phyloP scores from a whole-genome alignment of 352 stramenopile species.

The Pythium phragmiticola region DNA sequence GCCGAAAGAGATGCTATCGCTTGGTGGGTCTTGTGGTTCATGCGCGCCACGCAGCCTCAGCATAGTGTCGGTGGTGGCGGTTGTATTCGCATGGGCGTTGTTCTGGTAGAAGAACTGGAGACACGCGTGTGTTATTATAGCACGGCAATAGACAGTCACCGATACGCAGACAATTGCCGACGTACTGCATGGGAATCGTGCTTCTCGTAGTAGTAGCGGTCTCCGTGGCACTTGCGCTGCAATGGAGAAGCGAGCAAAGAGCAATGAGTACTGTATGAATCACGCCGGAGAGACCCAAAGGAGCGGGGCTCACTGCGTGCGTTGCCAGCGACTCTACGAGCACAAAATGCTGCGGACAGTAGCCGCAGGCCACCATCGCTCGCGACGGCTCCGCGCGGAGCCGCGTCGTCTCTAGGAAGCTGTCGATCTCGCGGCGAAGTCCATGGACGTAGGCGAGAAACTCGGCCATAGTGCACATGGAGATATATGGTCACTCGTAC shows the following conservation, averaged over 20 bases:
- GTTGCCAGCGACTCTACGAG: conserved; percentile 9
- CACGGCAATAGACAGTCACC: neutral
- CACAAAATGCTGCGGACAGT: conserved; percentile 17
- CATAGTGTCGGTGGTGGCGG: no score
- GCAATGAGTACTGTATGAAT: neutral
- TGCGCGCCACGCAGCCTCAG: no score
- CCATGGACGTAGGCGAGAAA: conserved; percentile 15
- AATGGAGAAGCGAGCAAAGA: neutral
- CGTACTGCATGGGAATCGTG: conserved; percentile 4
- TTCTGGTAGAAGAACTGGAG: conserved; percentile 15
- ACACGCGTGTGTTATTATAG: neutral
- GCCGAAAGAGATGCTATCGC: neutral
- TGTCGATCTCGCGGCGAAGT: conserved; percentile 11
- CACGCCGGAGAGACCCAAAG: neutral
- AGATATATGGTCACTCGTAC: neutral
- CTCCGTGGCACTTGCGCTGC: conserved; percentile 9
- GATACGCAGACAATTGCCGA: neutral
- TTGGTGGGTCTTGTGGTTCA: neutral
- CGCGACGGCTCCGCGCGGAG: conserved; percentile 6
- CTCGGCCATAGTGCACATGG: conserved; percentile 6
- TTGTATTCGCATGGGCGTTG: neutral
- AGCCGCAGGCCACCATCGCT: conserved; percentile 10
- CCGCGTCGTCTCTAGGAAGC: conserved; percentile 4
- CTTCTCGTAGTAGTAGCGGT: neutral
- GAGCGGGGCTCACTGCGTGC: conserved; percentile 7